Conservation (phyloP, 345 rosid species). For the Lumnitzera racemosa region DNA sequence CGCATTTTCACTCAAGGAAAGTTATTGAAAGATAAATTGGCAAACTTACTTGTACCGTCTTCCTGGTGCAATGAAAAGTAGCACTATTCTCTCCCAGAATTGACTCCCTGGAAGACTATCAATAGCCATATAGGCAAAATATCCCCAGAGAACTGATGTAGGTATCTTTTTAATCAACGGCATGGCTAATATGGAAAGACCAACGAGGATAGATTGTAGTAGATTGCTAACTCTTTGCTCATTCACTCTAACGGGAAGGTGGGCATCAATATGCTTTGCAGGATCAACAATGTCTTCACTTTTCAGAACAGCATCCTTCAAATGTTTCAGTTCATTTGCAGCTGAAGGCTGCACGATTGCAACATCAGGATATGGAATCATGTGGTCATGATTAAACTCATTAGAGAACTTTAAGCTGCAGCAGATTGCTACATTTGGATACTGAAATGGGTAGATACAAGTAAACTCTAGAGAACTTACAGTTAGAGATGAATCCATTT, state of each 20-base stretch:
- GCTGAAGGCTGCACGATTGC: constrained; percentile 13
- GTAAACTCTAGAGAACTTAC: constrained; percentile 9
- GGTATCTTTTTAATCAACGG: constrained; percentile 28
- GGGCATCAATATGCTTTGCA: constrained; percentile 21
- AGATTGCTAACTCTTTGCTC: constrained; percentile 33
- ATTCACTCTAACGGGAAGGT: constrained; percentile 27
- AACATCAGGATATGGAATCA: too few species aligned
- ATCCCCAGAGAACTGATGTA: constrained; percentile 35
- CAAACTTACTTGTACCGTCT: constrained; percentile 22
- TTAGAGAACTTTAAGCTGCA: too few species aligned
- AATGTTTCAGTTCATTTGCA: constrained; percentile 17
- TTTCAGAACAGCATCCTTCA: constrained; percentile 26
- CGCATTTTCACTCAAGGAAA: too few species aligned
- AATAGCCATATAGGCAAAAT: constrained; percentile 34
- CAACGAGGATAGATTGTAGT: constrained; percentile 20
- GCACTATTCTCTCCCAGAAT: constrained; percentile 29
- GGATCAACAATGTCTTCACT: constrained; percentile 18
- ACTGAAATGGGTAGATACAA: too few species aligned
- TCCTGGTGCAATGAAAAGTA: constrained; percentile 21
- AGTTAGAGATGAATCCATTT: constrained; percentile 18
- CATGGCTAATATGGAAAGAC: constrained; percentile 15
- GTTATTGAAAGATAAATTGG: too few species aligned
- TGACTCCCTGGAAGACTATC: constrained; percentile 36
- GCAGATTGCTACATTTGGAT: too few species aligned
- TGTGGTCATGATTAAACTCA: too few species aligned